Base-by-base conservation (phyloP, 805 yeast genomes). In the Candida manassasensis region DNA sequence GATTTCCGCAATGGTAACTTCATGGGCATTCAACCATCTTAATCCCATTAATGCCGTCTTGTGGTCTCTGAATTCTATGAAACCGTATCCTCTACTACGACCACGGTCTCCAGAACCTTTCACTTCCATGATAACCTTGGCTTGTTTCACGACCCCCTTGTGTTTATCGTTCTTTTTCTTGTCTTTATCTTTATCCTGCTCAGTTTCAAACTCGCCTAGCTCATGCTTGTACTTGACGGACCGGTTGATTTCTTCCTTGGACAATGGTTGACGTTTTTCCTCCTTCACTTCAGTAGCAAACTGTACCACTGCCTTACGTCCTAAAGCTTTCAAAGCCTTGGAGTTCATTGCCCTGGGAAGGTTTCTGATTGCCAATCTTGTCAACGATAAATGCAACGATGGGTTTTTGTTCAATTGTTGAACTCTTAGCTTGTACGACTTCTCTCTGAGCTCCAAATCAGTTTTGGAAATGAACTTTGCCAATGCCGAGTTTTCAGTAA, bases 41-140 rank as follows among this genome's bases (percentile, higher is more conserved):
- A 93, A 74, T 2, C 95, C 97, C 97, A 88, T 89, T 46, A 93
- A 71, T 1, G 98, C 97, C 43, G 81, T 58, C 59, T 83, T 84
- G 59, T 93, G 98, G 59, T 89, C 95, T 61, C 88, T 79, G 59
- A 73, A 88, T 62, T 93, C 97, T 29, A 93, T 61, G 71, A 93
- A 90, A 44, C 98, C 98, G 52, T 90, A 93, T 41, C 98, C 98
- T 69, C 97, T 81, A 53, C 93, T 81, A 60, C 98, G 75, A 38
- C 98, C 98, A 19, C 71, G 61, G 17, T 81, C 82, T 14, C 95
- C 94, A 6, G 90, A 69, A 6, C 88, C 95, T 57, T 89, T 90
- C 29, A 86, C 84, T 63, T 93, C 98, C 71, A 77, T 84, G 43
- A 93, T 84, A 45, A 93, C 81, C 66, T 93, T 93, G 17, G 97